Percentiles rank a stretch among this genome's conserved stretches.
Evolutionary conservation across 371 early-diverging fungal species (phyloP).

Genomic region (Mucor lusitanicus): DNA sequence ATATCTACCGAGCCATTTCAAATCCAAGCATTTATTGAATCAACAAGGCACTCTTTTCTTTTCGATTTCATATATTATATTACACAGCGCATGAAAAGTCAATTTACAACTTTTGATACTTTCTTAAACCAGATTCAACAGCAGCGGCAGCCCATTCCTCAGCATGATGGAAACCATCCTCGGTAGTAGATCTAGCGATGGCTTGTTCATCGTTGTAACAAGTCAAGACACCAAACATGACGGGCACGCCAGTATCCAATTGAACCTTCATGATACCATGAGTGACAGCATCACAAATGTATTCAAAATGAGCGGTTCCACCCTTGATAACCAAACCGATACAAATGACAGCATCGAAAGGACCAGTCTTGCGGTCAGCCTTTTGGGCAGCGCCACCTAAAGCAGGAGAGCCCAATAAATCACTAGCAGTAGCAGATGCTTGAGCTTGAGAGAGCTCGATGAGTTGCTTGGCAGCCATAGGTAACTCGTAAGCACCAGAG

Average conservation of each 20-base stretch:
- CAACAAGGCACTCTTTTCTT: neutral
- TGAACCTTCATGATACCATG: slow-evolving; percentile 93
- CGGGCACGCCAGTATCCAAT: slow-evolving; percentile 85
- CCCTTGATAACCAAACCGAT: slow-evolving; percentile 98
- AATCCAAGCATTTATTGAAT: too few relatives aligned
- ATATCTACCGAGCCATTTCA: too few relatives aligned
- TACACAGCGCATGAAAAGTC: neutral
- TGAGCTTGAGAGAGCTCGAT: slow-evolving; percentile 66
- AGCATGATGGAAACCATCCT: slow-evolving; percentile 92
- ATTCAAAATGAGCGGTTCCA: slow-evolving; percentile 97
- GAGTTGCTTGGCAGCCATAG: slow-evolving; percentile 84
- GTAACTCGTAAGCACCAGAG: slow-evolving; percentile 94
- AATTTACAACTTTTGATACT: slow-evolving; percentile 47
- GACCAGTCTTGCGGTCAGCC: slow-evolving; percentile 43
- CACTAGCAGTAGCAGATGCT: slow-evolving; percentile 56
- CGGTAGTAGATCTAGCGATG: slow-evolving; percentile 73
- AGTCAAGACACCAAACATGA: slow-evolving; percentile 95
- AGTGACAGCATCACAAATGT: slow-evolving; percentile 90
- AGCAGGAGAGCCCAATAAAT: slow-evolving; percentile 55
- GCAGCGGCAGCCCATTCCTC: slow-evolving; percentile 96
- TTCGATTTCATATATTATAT: neutral
- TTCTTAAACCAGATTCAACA: slow-evolving; percentile 89
- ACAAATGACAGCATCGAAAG: slow-evolving; percentile 89
- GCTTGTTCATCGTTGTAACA: slow-evolving; percentile 95
- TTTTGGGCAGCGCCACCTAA: slow-evolving; percentile 12